Evolutionary conservation across 2,329 filamentous ascomycete genomes (phyloP).

Genomic region (Penicillium sp.): DNA sequence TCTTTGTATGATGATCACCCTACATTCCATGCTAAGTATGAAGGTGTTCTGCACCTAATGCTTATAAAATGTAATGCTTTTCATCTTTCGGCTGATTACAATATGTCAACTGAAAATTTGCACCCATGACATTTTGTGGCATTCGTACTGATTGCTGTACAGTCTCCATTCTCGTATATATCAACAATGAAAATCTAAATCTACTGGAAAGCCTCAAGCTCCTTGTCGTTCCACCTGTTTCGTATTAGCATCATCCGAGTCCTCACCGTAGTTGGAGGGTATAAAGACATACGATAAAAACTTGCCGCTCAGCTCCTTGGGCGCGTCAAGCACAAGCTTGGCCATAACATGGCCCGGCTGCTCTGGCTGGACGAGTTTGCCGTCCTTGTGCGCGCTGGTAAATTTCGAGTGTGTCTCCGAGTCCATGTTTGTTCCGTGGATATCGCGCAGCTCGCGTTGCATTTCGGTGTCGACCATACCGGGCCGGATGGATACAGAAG

Average conservation of each 20-base stretch:
- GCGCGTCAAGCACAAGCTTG: slow-evolving; percentile 65
- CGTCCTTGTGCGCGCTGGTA: slow-evolving; percentile 64
- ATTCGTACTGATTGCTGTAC: slow-evolving; percentile 31
- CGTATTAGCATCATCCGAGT: slow-evolving; percentile 22
- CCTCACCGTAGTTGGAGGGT: neutral
- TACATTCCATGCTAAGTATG: slow-evolving; percentile 65
- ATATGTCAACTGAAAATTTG: slow-evolving; percentile 13
- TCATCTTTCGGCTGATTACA: slow-evolving; percentile 63
- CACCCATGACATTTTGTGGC: slow-evolving; percentile 21
- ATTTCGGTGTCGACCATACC: slow-evolving; percentile 38
- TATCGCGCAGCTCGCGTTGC: slow-evolving; percentile 66
- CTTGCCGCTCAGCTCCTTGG: slow-evolving; percentile 68
- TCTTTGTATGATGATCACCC: slow-evolving; percentile 51
- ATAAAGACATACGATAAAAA: slow-evolving; percentile 53
- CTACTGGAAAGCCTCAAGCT: slow-evolving; percentile 45
- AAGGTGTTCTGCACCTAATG: slow-evolving; percentile 52
- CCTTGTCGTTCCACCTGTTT: slow-evolving; percentile 47
- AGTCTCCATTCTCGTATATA: slow-evolving; percentile 2
- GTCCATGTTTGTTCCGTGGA: slow-evolving; percentile 63
- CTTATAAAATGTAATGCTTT: slow-evolving; percentile 60
- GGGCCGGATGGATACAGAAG: slow-evolving; percentile 31
- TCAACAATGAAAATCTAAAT: slow-evolving; percentile 9
- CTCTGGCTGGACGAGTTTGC: slow-evolving; percentile 74
- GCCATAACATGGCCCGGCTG: slow-evolving; percentile 86
- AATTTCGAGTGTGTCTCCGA: slow-evolving; percentile 63